phyloP scores from a whole-genome alignment of 805 yeast species.

The Monosporozyma aquatica region DNA sequence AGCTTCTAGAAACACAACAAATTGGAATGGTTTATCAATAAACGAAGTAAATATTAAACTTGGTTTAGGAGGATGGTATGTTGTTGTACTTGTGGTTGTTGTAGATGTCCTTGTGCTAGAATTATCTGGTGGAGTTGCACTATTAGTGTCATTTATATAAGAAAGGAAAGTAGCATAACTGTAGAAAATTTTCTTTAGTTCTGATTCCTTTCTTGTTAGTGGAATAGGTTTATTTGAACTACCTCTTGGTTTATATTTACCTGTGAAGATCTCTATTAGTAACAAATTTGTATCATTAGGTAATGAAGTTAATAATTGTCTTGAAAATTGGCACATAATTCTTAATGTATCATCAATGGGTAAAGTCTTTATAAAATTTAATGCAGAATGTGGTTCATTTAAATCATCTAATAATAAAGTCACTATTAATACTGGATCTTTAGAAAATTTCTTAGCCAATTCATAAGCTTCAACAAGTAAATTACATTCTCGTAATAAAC shows the following conservation, averaged over 20 bases:
- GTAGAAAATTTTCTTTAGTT: conserved; percentile 32
- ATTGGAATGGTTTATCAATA: conserved; percentile 75
- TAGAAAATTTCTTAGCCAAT: conserved; percentile 54
- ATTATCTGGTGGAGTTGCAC: background rate
- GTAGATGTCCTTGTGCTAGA: background rate
- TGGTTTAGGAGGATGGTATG: conserved; percentile 89
- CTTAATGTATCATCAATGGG: conserved; percentile 70
- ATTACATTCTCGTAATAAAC: conserved; percentile 63
- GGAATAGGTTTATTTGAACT: conserved; percentile 8
- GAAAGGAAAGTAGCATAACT: conserved; percentile 51
- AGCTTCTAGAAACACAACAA: conserved; percentile 88
- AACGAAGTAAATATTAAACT: conserved; percentile 79
- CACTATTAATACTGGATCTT: conserved; percentile 66
- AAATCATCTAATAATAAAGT: conserved; percentile 64
- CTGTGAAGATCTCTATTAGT: conserved; percentile 81
- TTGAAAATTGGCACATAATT: conserved; percentile 58
- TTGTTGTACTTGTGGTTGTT: conserved; percentile 34
- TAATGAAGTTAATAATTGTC: conserved; percentile 49
- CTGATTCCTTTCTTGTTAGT: conserved; percentile 6
- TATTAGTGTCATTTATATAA: conserved; percentile 35
- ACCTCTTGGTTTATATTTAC: conserved; percentile 50
- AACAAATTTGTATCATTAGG: conserved; percentile 80
- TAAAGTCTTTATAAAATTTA: conserved; percentile 58
- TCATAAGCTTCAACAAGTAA: conserved; percentile 57
- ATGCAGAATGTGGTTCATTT: conserved; percentile 47